phyloP scores from a whole-genome alignment of 2,329 filamentous ascomycete genomes.

The Pseudogymnoascus sp. region DNA sequence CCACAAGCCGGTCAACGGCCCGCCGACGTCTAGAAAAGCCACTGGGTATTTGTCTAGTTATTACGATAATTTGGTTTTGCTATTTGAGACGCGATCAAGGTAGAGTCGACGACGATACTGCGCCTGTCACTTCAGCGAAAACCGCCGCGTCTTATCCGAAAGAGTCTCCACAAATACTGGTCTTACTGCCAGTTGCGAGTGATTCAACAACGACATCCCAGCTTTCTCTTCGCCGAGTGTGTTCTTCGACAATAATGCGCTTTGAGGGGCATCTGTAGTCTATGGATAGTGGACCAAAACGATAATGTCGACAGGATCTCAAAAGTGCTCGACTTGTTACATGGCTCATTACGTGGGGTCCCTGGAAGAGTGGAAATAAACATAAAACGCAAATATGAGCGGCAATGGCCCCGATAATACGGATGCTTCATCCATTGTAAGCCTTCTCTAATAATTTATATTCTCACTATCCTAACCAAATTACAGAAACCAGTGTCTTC shows the following conservation, averaged over 20 bases:
- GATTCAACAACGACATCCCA: constrained; percentile 6
- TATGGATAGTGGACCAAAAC: neutral
- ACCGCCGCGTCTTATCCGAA: constrained; percentile 9
- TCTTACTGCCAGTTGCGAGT: constrained; percentile 2
- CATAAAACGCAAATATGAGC: constrained; percentile 34
- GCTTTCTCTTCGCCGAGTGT: neutral
- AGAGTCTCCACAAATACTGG: constrained; percentile 6
- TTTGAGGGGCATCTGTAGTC: constrained; percentile 4
- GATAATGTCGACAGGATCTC: constrained; percentile 5
- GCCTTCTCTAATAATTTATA: constrained; percentile 25
- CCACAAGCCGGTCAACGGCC: neutral
- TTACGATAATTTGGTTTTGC: neutral
- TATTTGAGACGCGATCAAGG: neutral
- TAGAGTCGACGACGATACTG: neutral
- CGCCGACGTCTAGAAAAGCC: neutral
- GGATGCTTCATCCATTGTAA: constrained; percentile 70
- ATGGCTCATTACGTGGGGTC: constrained; percentile 7
- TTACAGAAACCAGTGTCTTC: constrained; percentile 73
- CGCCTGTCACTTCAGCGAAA: neutral
- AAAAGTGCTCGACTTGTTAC: constrained; percentile 6
- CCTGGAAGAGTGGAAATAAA: constrained; percentile 1
- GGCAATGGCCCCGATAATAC: constrained; percentile 50
- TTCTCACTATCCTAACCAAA: neutral
- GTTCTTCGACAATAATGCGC: neutral
- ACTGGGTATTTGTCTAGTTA: neutral